Evolutionary conservation across 768 basidiomycete species (phyloP).

Genomic region (Tylopilus balloui): DNA sequence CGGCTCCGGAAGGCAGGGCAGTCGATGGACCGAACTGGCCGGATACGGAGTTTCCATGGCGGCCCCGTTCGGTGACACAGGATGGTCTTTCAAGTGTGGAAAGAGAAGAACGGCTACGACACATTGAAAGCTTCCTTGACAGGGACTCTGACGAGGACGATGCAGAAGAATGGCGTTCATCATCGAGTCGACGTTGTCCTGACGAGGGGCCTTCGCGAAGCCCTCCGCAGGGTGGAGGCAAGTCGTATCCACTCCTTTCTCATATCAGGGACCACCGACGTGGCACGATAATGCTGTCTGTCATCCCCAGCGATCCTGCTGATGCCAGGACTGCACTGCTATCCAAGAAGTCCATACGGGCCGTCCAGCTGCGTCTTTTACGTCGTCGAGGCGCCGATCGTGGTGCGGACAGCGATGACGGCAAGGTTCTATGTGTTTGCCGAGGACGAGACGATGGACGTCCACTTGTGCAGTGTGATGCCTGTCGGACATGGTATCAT

Average conservation of each 20-base stretch:
- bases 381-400: slow-evolving; percentile 38
- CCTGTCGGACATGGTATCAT: slow-evolving; percentile 80
- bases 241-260: slow-evolving; percentile 52
- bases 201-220: slow-evolving; percentile 19
- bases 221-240: slow-evolving; percentile 44
- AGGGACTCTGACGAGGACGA: slow-evolving; percentile 61
- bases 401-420: slow-evolving; percentile 40
- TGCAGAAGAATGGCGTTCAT: slow-evolving; percentile 23
- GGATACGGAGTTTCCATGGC: slow-evolving; percentile 77
- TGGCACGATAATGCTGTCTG: slow-evolving; percentile 18
- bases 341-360: slow-evolving; percentile 65
- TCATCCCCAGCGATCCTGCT: slow-evolving; percentile 63
- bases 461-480: slow-evolving; percentile 79
- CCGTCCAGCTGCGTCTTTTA: slow-evolving; percentile 47
- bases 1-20: slow-evolving; percentile 29
- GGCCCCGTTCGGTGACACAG: slow-evolving; percentile 52
- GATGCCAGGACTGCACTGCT: slow-evolving; percentile 72
- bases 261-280: slow-evolving; percentile 32
- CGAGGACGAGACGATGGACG: slow-evolving; percentile 62
- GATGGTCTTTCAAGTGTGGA: slow-evolving; percentile 48
- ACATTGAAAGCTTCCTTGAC: slow-evolving; percentile 70
- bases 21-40: slow-evolving; percentile 68
- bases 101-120: slow-evolving; percentile 55
- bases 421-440: slow-evolving; percentile 62
- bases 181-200: slow-evolving; percentile 7